phyloP scores from a whole-genome alignment of 2,329 filamentous ascomycete genomes.

The Stagonosporopsis vannaccii region DNA sequence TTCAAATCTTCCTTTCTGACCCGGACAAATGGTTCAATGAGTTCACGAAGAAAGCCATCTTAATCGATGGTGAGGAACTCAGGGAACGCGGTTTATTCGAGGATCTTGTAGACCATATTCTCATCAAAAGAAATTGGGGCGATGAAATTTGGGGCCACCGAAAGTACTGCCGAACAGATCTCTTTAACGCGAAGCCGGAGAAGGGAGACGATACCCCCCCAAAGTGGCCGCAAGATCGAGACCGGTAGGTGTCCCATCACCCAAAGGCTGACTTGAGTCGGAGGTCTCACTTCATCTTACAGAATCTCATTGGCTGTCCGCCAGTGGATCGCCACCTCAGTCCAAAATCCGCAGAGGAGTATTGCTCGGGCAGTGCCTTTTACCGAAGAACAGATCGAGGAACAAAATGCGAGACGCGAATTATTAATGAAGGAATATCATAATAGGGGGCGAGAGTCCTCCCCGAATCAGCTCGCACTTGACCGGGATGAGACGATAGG shows the following conservation, averaged over 20 bases:
- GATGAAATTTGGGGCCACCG: not conserved
- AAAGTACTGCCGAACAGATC: not conserved
- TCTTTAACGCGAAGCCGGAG: not conserved
- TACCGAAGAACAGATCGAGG: not conserved
- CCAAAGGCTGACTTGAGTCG: not conserved
- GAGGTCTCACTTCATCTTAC: not conserved
- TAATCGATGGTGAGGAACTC: not conserved
- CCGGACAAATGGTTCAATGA: not conserved
- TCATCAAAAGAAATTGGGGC: not conserved
- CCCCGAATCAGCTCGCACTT: not conserved
- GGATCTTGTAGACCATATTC: not conserved
- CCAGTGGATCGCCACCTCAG: slow-evolving; percentile 1
- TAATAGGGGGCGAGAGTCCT: not conserved
- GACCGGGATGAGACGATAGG: not conserved
- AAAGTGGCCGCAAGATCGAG: slow-evolving; percentile 1
- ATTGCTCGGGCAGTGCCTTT: not conserved
- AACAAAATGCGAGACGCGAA: not conserved
- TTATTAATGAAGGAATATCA: not conserved
- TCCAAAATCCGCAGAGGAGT: not conserved
- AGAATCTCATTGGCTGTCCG: not conserved
- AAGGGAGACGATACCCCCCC: not conserved
- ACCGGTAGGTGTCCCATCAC: not conserved
- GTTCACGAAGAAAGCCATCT: not conserved
- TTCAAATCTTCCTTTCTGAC: not conserved
- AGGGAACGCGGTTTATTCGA: not conserved